These are phyloP conservation scores for Omphalotus guepiniiformis DNA, from an alignment of 768 basidiomycete species.

Conservation along the genomic window DNA sequence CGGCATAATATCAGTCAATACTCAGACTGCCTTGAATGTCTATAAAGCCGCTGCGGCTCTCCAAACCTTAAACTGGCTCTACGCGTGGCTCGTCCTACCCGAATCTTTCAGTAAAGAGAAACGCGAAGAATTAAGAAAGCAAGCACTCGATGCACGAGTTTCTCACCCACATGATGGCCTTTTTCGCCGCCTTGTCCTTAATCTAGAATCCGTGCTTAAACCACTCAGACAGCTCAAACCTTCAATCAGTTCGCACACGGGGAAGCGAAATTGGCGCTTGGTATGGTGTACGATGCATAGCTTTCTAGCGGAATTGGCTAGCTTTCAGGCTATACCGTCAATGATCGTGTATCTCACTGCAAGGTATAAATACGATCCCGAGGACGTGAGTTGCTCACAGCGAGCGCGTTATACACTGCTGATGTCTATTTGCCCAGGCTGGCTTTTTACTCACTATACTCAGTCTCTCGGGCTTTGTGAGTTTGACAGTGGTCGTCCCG, in stretches of 20 bases:
- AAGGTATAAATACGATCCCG: conserved; percentile 22
- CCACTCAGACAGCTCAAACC: conserved; percentile 23
- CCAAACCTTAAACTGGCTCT: conserved; percentile 16
- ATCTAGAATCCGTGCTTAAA: neutral
- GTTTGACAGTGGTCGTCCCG: conserved; percentile 19
- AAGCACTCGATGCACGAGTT: conserved; percentile 5
- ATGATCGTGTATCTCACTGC: conserved; percentile 23
- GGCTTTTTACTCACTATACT: conserved; percentile 20
- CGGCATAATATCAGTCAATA: conserved; percentile 24
- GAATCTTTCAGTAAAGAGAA: conserved; percentile 26
- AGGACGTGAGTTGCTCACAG: conserved; percentile 14
- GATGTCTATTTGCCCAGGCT: conserved; percentile 14
- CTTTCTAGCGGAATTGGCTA: conserved; percentile 17
- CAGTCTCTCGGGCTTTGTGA: conserved; percentile 15
- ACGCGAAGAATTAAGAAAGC: conserved; percentile 13
- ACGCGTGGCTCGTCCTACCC: conserved; percentile 20
- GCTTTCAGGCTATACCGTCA: conserved; percentile 10
- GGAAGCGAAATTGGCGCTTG: conserved; percentile 25
- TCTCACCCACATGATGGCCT: neutral
- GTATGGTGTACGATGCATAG: conserved; percentile 23
- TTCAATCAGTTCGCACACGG: conserved; percentile 12
- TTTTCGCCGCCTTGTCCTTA: neutral
- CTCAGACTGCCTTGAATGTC: conserved; percentile 19
- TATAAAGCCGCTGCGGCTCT: conserved; percentile 16
- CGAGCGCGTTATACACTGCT: neutral